Base-by-base conservation (phyloP, 225 moss, liverwort and hornwort genomes). In the Bryoerythrophyllum caledonicum region DNA sequence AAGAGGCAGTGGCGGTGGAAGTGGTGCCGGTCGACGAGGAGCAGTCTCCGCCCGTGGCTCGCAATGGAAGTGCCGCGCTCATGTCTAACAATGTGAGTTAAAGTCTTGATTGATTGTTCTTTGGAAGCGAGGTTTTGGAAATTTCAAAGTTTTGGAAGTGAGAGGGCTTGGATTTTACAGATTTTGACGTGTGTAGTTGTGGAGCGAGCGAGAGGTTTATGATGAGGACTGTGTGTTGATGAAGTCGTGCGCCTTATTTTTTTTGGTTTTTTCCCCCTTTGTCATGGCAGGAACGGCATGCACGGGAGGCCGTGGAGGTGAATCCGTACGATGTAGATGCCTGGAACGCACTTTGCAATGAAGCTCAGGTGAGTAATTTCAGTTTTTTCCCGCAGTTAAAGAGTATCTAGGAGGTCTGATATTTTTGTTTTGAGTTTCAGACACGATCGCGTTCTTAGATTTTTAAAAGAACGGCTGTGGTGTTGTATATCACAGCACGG, bases 241-340 rank as follows among this genome's bases (percentile, higher is more conserved):
- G 65, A 6, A 65, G 30, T 30, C 44, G 21, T 24, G 20, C n/a
- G n/a, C n/a, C n/a, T n/a, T n/a, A n/a, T n/a, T n/a, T n/a, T n/a
- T n/a, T n/a, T n/a, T n/a, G n/a, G n/a, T n/a, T n/a, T n/a, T n/a
- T n/a, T n/a, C n/a, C n/a, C 0, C 48, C 21, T 23, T 77, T 61
- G 32, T 34, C 35, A 53, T 80, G 68, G 43, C 65, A 90, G 90
- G 87, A 90, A 59, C 87, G 85, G 48, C 85, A 85, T 23, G 76
- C 87, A 6, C 77, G 87, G 53, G 90, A 83, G 61, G 79, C 76
- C 14, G 65, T 85, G 32, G 72, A 79, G 67, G 71, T 75, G 16
- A 87, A 81, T 10, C 81, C 81, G 9, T 93, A 93, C 48, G 94
- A 97, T 78, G 85, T 93, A 46, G 94, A 97, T 78, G 97, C 94